Percentiles rank a stretch among this genome's conserved stretches.
phyloP scores from a whole-genome alignment of 768 basidiomycete genomes.

The Epithele typhae region DNA sequence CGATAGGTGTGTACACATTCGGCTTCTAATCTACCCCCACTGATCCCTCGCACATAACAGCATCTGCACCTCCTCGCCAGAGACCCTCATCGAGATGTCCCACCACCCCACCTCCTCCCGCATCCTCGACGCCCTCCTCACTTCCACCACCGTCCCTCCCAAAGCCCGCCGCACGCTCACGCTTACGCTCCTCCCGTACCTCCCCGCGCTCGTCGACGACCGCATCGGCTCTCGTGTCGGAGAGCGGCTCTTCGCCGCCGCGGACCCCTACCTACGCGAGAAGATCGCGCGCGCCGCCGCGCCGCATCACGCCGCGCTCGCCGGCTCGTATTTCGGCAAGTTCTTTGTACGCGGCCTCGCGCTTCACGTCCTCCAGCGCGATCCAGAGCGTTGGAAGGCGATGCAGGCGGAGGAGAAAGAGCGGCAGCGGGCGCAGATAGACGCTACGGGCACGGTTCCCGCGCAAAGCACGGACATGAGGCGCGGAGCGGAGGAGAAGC shows the following conservation, averaged over 20 bases:
- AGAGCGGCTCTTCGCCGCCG: constrained; percentile 86
- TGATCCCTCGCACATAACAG: background rate
- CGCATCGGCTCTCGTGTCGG: constrained; percentile 86
- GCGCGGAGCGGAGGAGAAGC: too few species aligned
- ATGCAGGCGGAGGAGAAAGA: constrained; percentile 37
- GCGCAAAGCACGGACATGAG: too few species aligned
- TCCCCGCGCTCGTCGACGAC: constrained; percentile 80
- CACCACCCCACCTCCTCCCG: constrained; percentile 69
- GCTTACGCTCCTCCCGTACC: constrained; percentile 71
- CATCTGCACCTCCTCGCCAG: constrained; percentile 37
- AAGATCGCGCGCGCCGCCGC: constrained; percentile 85
- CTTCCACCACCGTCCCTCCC: constrained; percentile 57
- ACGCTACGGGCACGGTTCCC: background rate
- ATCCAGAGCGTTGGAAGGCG: constrained; percentile 82
- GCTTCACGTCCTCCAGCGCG: constrained; percentile 69
- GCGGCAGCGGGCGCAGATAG: constrained; percentile 24
- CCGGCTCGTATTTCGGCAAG: constrained; percentile 79
- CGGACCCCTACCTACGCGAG: constrained; percentile 94
- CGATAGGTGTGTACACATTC: constrained; percentile 48
- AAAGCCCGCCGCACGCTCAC: constrained; percentile 71
- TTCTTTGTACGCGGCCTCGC: constrained; percentile 81
- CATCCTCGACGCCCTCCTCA: constrained; percentile 74
- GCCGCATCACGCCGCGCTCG: constrained; percentile 64
- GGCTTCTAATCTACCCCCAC: background rate
- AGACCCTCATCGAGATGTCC: constrained; percentile 56